These are phyloP conservation scores for Pyrenophora graminea DNA, from an alignment of 2,329 filamentous ascomycete species.

Conservation along the genomic window DNA sequence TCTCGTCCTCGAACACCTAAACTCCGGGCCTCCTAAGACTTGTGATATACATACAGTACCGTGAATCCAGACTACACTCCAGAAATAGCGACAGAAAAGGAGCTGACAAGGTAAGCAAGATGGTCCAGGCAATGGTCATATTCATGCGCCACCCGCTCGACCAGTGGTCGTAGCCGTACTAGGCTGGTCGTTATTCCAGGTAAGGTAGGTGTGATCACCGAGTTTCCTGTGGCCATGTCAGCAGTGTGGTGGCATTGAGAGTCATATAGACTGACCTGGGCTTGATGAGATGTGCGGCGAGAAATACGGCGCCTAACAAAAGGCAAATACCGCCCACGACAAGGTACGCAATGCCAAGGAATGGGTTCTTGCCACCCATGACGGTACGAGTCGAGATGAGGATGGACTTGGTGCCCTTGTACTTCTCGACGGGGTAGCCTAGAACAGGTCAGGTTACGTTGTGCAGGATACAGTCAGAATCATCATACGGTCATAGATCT, in stretches of 20 bases:
- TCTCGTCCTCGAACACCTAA: constrained; percentile 35
- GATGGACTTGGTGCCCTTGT: constrained; percentile 86
- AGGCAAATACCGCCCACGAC: constrained; percentile 94
- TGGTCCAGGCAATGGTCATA: not conserved
- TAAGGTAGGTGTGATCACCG: constrained; percentile 95
- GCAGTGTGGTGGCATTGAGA: constrained; percentile 4
- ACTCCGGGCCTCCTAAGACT: constrained; percentile 31
- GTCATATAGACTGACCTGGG: constrained; percentile 69
- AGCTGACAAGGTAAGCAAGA: constrained; percentile 24
- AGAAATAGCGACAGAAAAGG: not conserved
- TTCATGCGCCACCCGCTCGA: constrained; percentile 44
- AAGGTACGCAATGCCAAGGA: constrained; percentile 94
- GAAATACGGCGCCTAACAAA: constrained; percentile 83
- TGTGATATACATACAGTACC: constrained; percentile 36
- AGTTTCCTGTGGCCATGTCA: constrained; percentile 70
- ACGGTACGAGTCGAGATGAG: constrained; percentile 87
- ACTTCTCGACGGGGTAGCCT: constrained; percentile 82
- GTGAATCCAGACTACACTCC: constrained; percentile 19
- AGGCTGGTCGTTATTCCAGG: constrained; percentile 81
- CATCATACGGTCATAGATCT: constrained; percentile 75
- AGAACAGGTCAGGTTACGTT: constrained; percentile 26
- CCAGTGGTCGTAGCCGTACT: constrained; percentile 59
- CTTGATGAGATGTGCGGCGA: constrained; percentile 85
- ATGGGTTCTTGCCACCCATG: constrained; percentile 93
- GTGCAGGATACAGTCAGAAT: not conserved